These are phyloP conservation scores for Claviceps monticola DNA, from an alignment of 2,329 filamentous ascomycete species.

Conservation along the genomic window DNA sequence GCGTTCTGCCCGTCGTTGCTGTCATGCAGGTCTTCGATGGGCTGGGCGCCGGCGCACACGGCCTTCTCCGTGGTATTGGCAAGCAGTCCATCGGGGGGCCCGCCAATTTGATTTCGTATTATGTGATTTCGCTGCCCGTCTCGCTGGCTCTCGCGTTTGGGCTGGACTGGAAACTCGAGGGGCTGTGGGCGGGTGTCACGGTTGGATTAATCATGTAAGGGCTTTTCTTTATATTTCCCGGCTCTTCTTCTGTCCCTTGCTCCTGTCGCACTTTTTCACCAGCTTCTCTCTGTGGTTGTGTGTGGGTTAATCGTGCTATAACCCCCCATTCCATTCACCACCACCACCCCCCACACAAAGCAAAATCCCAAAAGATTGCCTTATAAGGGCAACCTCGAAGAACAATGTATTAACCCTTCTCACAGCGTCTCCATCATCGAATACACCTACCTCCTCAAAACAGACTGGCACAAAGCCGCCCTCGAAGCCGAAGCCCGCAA, in stretches of 20 bases:
- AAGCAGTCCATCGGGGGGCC: constrained; percentile 84
- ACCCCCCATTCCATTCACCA: too few relatives aligned
- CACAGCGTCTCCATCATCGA: constrained; percentile 37
- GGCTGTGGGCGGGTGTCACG: constrained; percentile 69
- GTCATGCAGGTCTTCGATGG: constrained; percentile 86
- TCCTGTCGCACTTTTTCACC: neutral
- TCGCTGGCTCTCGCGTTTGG: constrained; percentile 68
- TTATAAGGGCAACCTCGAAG: neutral
- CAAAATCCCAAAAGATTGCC: too few relatives aligned
- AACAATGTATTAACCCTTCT: constrained; percentile 5
- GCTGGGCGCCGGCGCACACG: constrained; percentile 65
- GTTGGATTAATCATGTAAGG: constrained; percentile 53
- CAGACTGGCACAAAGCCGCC: constrained; percentile 40
- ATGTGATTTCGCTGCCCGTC: constrained; percentile 71
- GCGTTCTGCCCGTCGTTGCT: constrained; percentile 65
- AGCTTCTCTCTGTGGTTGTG: too few relatives aligned
- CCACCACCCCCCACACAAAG: too few relatives aligned
- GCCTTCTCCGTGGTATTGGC: constrained; percentile 74
- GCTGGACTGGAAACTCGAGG: constrained; percentile 60
- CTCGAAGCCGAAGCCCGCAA: constrained; percentile 40
- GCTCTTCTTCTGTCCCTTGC: neutral
- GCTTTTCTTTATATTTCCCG: neutral
- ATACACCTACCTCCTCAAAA: constrained; percentile 36
- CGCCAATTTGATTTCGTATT: constrained; percentile 76
- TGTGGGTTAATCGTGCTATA: too few relatives aligned